Percentiles rank a stretch among this genome's conserved stretches.
Conservation (phyloP, 331 rosid genomes). For the Pyrus hybrid region DNA sequence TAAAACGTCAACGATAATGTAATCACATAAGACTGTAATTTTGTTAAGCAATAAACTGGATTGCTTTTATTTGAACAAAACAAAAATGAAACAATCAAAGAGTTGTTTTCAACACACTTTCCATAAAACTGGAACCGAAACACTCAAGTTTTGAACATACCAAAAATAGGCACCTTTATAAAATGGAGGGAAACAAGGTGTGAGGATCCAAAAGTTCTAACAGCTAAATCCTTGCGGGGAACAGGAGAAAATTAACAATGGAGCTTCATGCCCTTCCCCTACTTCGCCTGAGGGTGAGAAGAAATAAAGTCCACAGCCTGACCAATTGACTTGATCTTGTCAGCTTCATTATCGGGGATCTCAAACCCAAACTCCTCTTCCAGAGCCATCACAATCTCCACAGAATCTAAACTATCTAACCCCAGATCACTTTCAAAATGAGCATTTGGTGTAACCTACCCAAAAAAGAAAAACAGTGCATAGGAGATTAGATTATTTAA, state of each 20-base stretch:
- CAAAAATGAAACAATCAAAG: background rate
- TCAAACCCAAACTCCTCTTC: conserved; percentile 93
- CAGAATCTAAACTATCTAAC: conserved; percentile 82
- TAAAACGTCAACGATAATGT: too few relatives aligned
- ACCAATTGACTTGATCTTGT: conserved; percentile 61
- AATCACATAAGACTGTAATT: background rate
- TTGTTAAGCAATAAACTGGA: background rate
- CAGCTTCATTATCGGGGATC: conserved; percentile 89
- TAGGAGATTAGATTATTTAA: background rate
- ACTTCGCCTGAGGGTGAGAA: conserved; percentile 89
- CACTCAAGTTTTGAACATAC: conserved; percentile 21
- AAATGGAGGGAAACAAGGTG: too few relatives aligned
- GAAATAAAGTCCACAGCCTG: conserved; percentile 78
- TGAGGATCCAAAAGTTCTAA: conserved; percentile 24
- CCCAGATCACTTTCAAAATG: conserved; percentile 80
- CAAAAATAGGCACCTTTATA: too few relatives aligned
- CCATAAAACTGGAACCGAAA: conserved; percentile 16
- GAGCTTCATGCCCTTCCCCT: conserved; percentile 18
- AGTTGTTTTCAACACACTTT: conserved; percentile 18
- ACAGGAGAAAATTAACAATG: conserved; percentile 1
- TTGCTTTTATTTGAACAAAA: conserved; percentile 33
- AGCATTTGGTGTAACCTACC: conserved; percentile 65
- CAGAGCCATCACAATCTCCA: conserved; percentile 84
- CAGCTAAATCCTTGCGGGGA: conserved; percentile 16
- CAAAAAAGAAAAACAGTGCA: background rate